Evolutionary conservation across 371 early-diverging fungal species (phyloP).

Genomic region (Entomophthora muscae): DNA sequence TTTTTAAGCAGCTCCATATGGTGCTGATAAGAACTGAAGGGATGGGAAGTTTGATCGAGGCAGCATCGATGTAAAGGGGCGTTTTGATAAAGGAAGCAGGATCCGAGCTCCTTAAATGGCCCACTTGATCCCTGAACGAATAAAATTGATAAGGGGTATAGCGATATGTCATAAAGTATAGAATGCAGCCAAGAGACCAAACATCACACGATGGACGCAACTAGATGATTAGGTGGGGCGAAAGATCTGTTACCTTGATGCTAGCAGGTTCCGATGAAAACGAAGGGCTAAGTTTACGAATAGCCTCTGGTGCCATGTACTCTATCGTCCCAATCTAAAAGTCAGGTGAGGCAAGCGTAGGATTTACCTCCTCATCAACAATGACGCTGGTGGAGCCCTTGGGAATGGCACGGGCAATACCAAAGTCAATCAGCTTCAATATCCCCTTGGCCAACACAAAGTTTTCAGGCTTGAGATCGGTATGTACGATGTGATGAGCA

Average conservation of each 20-base stretch:
- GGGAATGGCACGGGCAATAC: slow-evolving; percentile 88
- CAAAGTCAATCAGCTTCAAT: slow-evolving; percentile 95
- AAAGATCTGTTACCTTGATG: not conserved
- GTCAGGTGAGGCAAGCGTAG: not conserved
- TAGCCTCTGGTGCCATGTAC: slow-evolving; percentile 96
- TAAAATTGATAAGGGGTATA: slow-evolving; percentile 33
- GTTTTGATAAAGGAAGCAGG: not conserved
- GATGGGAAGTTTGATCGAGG: not conserved
- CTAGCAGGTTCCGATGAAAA: not conserved
- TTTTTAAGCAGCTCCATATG: not conserved
- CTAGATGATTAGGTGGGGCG: slow-evolving; percentile 12
- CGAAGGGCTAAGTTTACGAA: slow-evolving; percentile 18
- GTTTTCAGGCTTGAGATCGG: slow-evolving; percentile 14
- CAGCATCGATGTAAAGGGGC: not conserved
- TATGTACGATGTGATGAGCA: slow-evolving; percentile 11
- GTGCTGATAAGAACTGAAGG: not conserved
- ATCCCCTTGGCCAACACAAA: slow-evolving; percentile 22
- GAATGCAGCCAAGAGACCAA: slow-evolving; percentile 95
- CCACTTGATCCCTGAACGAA: not conserved
- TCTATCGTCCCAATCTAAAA: slow-evolving; percentile 73
- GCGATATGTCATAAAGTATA: slow-evolving; percentile 93
- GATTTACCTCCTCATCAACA: slow-evolving; percentile 54
- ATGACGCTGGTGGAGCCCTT: slow-evolving; percentile 93
- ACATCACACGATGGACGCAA: slow-evolving; percentile 71
- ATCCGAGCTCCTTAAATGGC: not conserved